Evolutionary conservation across 331 rosid genomes (phyloP).

Genomic region (Dryas integrifolia): DNA sequence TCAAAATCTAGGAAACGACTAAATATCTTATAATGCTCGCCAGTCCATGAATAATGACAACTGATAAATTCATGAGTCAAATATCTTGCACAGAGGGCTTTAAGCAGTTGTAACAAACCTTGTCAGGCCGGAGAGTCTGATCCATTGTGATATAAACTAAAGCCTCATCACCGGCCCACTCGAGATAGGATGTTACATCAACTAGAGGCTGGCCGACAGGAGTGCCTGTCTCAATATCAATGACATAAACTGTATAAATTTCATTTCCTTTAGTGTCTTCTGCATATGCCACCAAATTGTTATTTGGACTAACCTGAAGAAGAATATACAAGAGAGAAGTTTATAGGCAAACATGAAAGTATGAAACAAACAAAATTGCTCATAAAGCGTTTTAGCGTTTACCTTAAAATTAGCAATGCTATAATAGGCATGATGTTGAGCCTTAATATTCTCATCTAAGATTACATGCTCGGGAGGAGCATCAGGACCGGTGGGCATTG

Average conservation of each 20-base stretch:
- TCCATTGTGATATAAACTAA: slow-evolving; percentile 80
- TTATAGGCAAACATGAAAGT: slow-evolving; percentile 3
- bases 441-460: slow-evolving; percentile 79
- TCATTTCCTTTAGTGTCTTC: slow-evolving; percentile 92
- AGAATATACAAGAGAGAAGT: neutral
- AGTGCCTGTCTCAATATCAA: slow-evolving; percentile 67
- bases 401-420: slow-evolving; percentile 59
- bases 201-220: slow-evolving; percentile 59
- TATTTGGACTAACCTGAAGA: slow-evolving; percentile 77
- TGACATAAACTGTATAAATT: slow-evolving; percentile 69
- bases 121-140: slow-evolving; percentile 80
- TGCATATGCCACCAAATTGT: slow-evolving; percentile 76
- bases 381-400: neutral
- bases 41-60: neutral
- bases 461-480: slow-evolving; percentile 75
- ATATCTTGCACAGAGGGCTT: neutral
- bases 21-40: neutral
- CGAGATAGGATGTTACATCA: slow-evolving; percentile 50
- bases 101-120: slow-evolving; percentile 40
- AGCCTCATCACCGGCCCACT: slow-evolving; percentile 71
- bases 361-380: neutral
- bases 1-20: neutral
- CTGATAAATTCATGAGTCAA: neutral
- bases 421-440: slow-evolving; percentile 56
- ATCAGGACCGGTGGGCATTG: slow-evolving; percentile 63